Base-by-base conservation (phyloP, 2,329 filamentous ascomycete species). In the Neonectria sp. region DNA sequence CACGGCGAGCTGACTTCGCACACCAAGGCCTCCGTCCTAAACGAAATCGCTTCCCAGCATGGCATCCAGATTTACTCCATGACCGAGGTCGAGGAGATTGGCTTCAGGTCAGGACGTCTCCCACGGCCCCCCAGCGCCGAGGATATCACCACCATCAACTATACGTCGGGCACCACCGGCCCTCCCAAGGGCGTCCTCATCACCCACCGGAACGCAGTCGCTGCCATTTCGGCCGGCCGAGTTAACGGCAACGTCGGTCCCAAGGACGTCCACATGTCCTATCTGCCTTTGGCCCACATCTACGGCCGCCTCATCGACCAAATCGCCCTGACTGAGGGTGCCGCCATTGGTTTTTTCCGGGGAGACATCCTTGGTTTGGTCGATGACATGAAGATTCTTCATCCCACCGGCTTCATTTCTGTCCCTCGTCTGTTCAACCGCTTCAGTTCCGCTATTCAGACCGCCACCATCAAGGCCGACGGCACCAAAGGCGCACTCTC, bases 221-320 rank as follows among this genome's bases (percentile, higher is more conserved):
- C 95, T 13, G 94, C 91, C 45, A 87, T 92, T 49, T 86, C 90
- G 13, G 83, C 87, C 21, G 88, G 88, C 56, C 86, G 93, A 65
- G 81, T 89, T 43, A 85, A 89, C 64, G 84, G 83, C 13, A 83
- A 85, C 13, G 85, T 89, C 63, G 72, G 74, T 3, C 75, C 83
- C 56, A 81, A 81, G 68, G 93, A 96, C 72, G 83, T 91, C 3
- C 86, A 92, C 72, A 89, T 94, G 65, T 98, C 95, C 1, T 99
- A 98, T 82, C 88, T 99, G 58, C 96, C 96, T 0, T 84, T 98
- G 45, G 96, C 96, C 11, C 96, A 99, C 79, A 98, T 99, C 75
- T 98, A 94, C 80, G 93, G 95, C 71, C 92, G 96, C 62, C 86
- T 98, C 72, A 86, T 91, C 46, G 96, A 99, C 79, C 93, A 97